phyloP scores from a whole-genome alignment of 129 eudicot genomes.

The Pulicaria dysenterica region DNA sequence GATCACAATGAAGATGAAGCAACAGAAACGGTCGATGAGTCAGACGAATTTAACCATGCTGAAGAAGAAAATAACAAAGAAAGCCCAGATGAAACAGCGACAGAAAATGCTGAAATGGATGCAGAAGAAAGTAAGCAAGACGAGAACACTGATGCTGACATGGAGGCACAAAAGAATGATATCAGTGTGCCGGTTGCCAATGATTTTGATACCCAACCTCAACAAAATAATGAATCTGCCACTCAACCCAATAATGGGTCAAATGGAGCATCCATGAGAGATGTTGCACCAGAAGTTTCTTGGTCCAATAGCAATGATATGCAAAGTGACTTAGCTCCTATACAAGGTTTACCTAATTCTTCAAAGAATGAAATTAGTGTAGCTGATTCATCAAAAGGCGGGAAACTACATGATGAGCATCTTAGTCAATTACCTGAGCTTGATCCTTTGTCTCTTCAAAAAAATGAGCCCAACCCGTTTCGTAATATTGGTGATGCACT shows the following conservation, averaged over 20 bases:
- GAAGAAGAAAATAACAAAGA: slow-evolving; percentile 54
- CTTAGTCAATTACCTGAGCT: slow-evolving; percentile 51
- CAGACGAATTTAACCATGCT: slow-evolving; percentile 28
- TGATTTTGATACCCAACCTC: slow-evolving; percentile 29
- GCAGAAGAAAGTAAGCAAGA: slow-evolving; percentile 41
- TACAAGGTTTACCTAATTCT: slow-evolving; percentile 58
- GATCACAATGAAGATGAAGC: slow-evolving; percentile 56
- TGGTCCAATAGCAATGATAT: slow-evolving; percentile 53
- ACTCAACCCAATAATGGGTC: slow-evolving; percentile 50
- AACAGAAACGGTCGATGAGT: slow-evolving; percentile 46
- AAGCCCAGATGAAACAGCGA: slow-evolving; percentile 32
- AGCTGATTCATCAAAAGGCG: slow-evolving; percentile 56
- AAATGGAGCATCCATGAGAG: slow-evolving; percentile 38
- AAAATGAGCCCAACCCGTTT: slow-evolving; percentile 79
- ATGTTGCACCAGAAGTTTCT: slow-evolving; percentile 55
- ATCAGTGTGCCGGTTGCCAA: slow-evolving; percentile 23
- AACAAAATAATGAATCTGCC: slow-evolving; percentile 46
- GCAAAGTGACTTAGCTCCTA: slow-evolving; percentile 61
- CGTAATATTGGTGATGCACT: slow-evolving; percentile 90
- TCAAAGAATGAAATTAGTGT: slow-evolving; percentile 51
- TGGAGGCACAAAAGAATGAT: slow-evolving; percentile 47
- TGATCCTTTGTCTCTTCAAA: slow-evolving; percentile 47
- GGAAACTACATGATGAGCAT: slow-evolving; percentile 51
- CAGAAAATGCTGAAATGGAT: slow-evolving; percentile 44
- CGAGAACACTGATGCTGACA: slow-evolving; percentile 37